These are phyloP conservation scores for Yarrowia osloensis DNA, from an alignment of 805 yeast genomes.

Conservation along the genomic window DNA sequence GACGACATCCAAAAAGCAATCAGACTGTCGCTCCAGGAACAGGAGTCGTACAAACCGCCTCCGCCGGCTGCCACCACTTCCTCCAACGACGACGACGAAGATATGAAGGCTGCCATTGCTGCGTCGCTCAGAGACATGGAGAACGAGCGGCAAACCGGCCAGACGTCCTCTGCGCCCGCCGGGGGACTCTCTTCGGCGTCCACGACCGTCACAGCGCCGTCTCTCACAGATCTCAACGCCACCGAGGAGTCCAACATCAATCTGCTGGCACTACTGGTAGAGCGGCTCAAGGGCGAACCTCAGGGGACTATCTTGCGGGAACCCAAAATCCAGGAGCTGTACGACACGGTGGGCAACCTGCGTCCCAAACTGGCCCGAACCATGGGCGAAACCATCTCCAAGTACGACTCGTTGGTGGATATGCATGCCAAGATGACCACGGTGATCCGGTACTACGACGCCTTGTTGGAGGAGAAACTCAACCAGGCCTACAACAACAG, in stretches of 20 bases:
- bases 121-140: constrained; percentile 82
- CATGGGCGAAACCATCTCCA: constrained; percentile 57
- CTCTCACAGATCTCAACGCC: constrained; percentile 48
- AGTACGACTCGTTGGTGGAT: constrained; percentile 66
- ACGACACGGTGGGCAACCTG: constrained; percentile 58
- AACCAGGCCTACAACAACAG: constrained; percentile 43
- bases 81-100: constrained; percentile 75
- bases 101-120: constrained; percentile 89
- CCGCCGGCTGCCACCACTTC: constrained; percentile 41
- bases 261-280: constrained; percentile 68
- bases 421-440: constrained; percentile 78
- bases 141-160: constrained; percentile 34
- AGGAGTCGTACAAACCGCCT: constrained; percentile 34
- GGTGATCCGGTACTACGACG: constrained; percentile 74
- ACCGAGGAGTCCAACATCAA: constrained; percentile 71
- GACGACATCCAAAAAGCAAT: constrained; percentile 79
- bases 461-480: constrained; percentile 61
- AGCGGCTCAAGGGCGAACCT: constrained; percentile 52
- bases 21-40: constrained; percentile 71
- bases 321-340: constrained; percentile 56
- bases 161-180: not conserved
- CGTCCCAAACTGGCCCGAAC: constrained; percentile 71
- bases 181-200: not conserved
- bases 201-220: constrained; percentile 7
- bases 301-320: constrained; percentile 50